phyloP scores from a whole-genome alignment of 164 flowering plant species.

The Akebia trifoliata region DNA sequence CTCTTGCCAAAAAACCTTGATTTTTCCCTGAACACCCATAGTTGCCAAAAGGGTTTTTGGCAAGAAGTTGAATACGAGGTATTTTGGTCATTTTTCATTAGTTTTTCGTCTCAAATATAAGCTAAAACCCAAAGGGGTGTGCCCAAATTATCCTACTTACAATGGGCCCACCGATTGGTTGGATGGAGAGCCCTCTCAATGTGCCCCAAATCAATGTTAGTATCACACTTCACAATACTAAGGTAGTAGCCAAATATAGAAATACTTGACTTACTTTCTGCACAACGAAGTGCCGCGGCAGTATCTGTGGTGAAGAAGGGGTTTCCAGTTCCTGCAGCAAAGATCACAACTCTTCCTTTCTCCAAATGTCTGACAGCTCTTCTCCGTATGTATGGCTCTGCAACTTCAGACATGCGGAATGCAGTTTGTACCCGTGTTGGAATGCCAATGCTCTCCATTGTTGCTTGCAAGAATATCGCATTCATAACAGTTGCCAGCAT shows the following conservation, averaged over 20 bases:
- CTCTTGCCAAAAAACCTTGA: no score
- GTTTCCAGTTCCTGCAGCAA: conserved; percentile 99
- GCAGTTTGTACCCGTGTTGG: conserved; percentile 99
- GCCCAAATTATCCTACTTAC: no score
- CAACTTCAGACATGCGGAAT: conserved; percentile 98
- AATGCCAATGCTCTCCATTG: conserved; percentile 98
- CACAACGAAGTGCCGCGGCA: conserved; percentile 98
- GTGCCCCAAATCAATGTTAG: neutral
- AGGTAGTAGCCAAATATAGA: neutral
- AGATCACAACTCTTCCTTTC: conserved; percentile 96
- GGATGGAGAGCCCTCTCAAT: neutral
- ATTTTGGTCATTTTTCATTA: no score
- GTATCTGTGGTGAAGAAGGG: conserved; percentile 99
- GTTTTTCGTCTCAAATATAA: no score
- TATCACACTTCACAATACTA: neutral
- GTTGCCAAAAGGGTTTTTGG: no score
- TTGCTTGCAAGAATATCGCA: conserved; percentile 98
- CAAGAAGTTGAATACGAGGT: no score
- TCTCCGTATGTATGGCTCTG: conserved; percentile 93
- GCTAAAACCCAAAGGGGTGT: no score
- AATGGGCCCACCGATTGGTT: no score
- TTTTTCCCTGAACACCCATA: no score
- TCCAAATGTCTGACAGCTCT: conserved; percentile 95
- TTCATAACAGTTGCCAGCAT: conserved; percentile 99
- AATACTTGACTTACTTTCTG: conserved; percentile 73